Evolutionary conservation across 1,139 yeast genomes (phyloP).

Genomic region (Geotrichum carabidarum): DNA sequence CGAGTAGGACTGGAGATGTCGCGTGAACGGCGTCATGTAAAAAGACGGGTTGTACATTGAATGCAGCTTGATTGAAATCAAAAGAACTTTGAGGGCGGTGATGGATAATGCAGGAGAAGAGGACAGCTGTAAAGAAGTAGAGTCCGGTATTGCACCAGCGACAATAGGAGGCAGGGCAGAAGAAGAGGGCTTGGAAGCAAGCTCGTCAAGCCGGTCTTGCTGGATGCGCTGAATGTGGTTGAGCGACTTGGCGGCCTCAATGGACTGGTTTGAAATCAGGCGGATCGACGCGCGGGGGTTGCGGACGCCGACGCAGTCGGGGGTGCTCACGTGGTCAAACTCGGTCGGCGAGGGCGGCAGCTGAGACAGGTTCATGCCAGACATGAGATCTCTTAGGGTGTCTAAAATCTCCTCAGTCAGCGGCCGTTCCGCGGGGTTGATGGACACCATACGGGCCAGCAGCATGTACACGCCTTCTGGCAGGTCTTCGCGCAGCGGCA

Average conservation of each 20-base stretch:
- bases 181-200: neutral
- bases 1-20: neutral
- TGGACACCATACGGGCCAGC: constrained; percentile 38
- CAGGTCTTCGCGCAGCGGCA: constrained; percentile 36
- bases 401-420: constrained; percentile 10
- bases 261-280: constrained; percentile 2
- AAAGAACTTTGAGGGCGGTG: neutral
- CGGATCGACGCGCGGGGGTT: neutral
- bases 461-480: constrained; percentile 41
- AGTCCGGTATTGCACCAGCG: too few relatives aligned
- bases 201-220: neutral
- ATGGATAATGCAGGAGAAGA: neutral
- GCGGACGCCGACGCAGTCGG: neutral
- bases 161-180: too few relatives aligned
- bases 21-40: too few relatives aligned
- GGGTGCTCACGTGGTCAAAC: neutral
- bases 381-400: neutral
- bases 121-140: neutral
- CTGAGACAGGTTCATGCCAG: constrained; percentile 1
- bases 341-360: neutral
- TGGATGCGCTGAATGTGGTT: neutral
- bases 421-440: constrained; percentile 44
- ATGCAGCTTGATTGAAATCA: too few relatives aligned
- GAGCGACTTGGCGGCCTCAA: constrained; percentile 3
- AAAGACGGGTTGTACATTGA: too few relatives aligned